Conservation (phyloP, 2,329 filamentous ascomycete species). For the Penicillium sp. region DNA sequence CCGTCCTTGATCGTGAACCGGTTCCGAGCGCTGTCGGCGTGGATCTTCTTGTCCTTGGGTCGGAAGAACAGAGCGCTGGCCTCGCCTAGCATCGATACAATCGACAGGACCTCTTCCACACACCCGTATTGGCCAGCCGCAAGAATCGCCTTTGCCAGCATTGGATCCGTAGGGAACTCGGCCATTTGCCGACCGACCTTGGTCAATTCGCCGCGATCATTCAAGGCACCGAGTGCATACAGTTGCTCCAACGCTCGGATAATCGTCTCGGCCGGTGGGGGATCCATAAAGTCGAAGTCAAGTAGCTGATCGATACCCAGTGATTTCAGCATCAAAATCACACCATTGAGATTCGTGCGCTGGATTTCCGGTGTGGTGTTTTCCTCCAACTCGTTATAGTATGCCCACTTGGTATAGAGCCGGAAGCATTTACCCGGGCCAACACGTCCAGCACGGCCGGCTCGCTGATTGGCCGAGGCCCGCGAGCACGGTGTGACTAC, state of each 20-base stretch:
- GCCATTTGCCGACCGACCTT: slow-evolving; percentile 92
- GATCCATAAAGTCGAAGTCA: slow-evolving; percentile 94
- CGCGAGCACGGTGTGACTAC: slow-evolving; percentile 88
- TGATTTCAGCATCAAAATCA: slow-evolving; percentile 82
- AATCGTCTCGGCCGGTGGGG: slow-evolving; percentile 82
- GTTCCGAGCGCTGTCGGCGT: slow-evolving; percentile 84
- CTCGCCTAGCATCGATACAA: slow-evolving; percentile 93
- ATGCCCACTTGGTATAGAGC: slow-evolving; percentile 89
- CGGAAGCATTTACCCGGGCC: slow-evolving; percentile 90
- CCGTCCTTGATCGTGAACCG: slow-evolving; percentile 88
- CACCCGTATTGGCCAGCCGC: slow-evolving; percentile 88
- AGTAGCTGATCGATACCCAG: slow-evolving; percentile 89
- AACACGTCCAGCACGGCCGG: slow-evolving; percentile 87
- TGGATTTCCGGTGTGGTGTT: slow-evolving; percentile 91
- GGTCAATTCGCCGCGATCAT: slow-evolving; percentile 83
- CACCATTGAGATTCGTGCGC: slow-evolving; percentile 78
- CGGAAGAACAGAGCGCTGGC: slow-evolving; percentile 86
- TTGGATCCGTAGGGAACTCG: slow-evolving; percentile 88
- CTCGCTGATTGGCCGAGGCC: slow-evolving; percentile 88
- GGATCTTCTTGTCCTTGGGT: slow-evolving; percentile 95
- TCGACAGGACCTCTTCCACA: slow-evolving; percentile 85
- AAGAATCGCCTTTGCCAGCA: slow-evolving; percentile 84
- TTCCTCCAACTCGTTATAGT: slow-evolving; percentile 92
- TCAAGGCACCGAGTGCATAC: slow-evolving; percentile 84
- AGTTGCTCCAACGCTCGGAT: slow-evolving; percentile 86